A percentile compares a stretch with the other conserved stretches of the same genome.
Conservation (phyloP, 2,329 filamentous ascomycete genomes). For the Uncinocarpus reesii region DNA sequence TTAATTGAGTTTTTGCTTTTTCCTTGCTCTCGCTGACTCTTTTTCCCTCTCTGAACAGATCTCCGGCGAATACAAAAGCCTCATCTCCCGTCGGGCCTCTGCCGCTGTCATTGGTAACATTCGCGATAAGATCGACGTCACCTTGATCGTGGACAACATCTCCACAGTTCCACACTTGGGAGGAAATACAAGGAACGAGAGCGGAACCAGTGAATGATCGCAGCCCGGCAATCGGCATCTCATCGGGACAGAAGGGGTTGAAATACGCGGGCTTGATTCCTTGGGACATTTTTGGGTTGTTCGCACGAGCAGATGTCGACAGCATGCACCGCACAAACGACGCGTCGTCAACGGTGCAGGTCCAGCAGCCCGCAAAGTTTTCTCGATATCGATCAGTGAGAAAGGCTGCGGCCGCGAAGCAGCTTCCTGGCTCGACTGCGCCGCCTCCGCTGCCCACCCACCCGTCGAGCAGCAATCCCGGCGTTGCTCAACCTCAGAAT, state of each 20-base stretch:
- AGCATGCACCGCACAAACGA: constrained; percentile 20
- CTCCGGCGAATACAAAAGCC: too few species aligned
- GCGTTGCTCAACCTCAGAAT: constrained; percentile 19
- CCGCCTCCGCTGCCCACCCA: constrained; percentile 8
- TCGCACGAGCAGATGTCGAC: constrained; percentile 8
- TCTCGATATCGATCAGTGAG: constrained; percentile 51
- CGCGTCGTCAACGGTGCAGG: constrained; percentile 8
- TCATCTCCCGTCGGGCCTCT: too few species aligned
- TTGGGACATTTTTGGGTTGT: too few species aligned
- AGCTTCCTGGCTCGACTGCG: constrained; percentile 15
- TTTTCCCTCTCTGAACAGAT: too few species aligned
- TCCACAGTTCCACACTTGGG: not conserved
- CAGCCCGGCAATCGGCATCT: too few species aligned
- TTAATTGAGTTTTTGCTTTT: too few species aligned
- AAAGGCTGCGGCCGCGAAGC: constrained; percentile 33
- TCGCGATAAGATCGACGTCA: not conserved
- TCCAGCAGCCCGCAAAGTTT: constrained; percentile 35
- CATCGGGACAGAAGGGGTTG: too few species aligned
- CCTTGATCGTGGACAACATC: not conserved
- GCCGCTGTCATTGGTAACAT: not conserved
- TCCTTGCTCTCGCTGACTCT: too few species aligned
- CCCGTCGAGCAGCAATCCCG: not conserved
- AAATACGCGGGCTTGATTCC: too few species aligned
- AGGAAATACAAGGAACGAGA: not conserved
- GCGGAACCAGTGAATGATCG: not conserved